Evolutionary conservation across 208 protist genomes (phyloP).

Genomic region (Leishmania turanica): DNA sequence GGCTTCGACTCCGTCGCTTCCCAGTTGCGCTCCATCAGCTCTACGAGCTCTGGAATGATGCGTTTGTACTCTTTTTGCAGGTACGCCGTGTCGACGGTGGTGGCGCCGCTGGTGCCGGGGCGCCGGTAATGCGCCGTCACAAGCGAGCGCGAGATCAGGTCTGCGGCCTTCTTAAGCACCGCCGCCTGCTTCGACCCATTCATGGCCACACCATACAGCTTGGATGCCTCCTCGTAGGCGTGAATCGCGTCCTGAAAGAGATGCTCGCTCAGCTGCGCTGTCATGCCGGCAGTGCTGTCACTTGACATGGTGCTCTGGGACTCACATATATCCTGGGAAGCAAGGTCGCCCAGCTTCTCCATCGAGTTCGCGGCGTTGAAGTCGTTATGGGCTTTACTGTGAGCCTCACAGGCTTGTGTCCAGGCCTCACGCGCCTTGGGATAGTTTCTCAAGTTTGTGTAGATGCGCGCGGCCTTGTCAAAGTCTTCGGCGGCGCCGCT

Average conservation of each 20-base stretch:
- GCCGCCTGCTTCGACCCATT: conserved; percentile 37
- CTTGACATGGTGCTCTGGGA: conserved; percentile 14
- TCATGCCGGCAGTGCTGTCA: background rate
- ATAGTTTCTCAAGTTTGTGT: conserved; percentile 43
- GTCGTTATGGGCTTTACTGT: conserved; percentile 53
- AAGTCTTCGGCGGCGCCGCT: conserved; percentile 63
- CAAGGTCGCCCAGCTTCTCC: conserved; percentile 48
- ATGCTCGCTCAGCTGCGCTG: conserved; percentile 7
- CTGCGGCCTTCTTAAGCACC: conserved; percentile 40
- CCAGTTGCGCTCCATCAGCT: conserved; percentile 49
- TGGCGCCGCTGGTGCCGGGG: background rate
- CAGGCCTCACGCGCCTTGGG: conserved; percentile 48
- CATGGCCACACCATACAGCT: conserved; percentile 24
- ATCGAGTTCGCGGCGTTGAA: conserved; percentile 54
- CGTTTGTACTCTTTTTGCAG: conserved; percentile 33
- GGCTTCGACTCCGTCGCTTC: conserved; percentile 40
- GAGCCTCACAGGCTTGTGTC: conserved; percentile 38
- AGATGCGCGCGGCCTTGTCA: conserved; percentile 76
- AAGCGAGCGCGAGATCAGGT: conserved; percentile 20
- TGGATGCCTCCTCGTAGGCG: conserved; percentile 39
- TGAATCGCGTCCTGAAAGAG: conserved; percentile 34
- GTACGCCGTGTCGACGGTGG: conserved; percentile 3
- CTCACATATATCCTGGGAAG: conserved; percentile 19
- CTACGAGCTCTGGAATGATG: conserved; percentile 28
- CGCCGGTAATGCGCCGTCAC: conserved; percentile 5